Conservation (phyloP, 352 stramenopile species). For the Phytophthora ohioensis region DNA sequence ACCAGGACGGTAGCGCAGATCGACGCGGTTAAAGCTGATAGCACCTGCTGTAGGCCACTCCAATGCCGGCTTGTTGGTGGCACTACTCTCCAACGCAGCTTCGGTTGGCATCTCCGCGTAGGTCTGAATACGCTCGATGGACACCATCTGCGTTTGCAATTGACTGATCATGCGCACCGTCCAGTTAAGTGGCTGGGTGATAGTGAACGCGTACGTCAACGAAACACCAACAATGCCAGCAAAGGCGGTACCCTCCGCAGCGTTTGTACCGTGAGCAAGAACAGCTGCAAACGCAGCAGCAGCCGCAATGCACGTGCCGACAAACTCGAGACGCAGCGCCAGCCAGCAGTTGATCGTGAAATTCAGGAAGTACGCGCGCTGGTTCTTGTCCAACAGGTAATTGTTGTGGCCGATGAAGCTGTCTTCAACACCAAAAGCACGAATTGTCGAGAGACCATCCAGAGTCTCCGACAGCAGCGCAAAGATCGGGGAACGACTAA, state of each 20-base stretch:
- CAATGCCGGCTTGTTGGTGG: slow-evolving; percentile 8
- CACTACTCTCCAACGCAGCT: slow-evolving; percentile 17
- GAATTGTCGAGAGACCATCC: slow-evolving; percentile 93
- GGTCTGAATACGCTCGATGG: slow-evolving; percentile 25
- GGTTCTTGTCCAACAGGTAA: slow-evolving; percentile 67
- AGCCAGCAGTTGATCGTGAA: slow-evolving; percentile 81
- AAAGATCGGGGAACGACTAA: slow-evolving; percentile 92
- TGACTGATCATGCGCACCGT: slow-evolving; percentile 29
- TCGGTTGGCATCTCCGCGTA: slow-evolving; percentile 27
- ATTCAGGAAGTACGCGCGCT: slow-evolving; percentile 76
- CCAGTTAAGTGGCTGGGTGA: slow-evolving; percentile 23
- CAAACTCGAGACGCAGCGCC: slow-evolving; percentile 24
- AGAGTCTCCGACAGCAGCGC: slow-evolving; percentile 93
- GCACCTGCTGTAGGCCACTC: slow-evolving; percentile 52
- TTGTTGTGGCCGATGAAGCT: slow-evolving; percentile 27
- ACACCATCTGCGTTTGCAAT: slow-evolving; percentile 29
- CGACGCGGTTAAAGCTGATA: slow-evolving; percentile 53
- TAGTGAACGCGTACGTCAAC: slow-evolving; percentile 43
- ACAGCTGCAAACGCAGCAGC: slow-evolving; percentile 63
- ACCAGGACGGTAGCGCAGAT: slow-evolving; percentile 53
- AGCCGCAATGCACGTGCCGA: slow-evolving; percentile 58
- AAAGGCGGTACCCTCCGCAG: slow-evolving; percentile 33
- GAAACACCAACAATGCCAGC: slow-evolving; percentile 39
- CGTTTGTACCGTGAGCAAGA: slow-evolving; percentile 73
- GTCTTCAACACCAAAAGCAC: slow-evolving; percentile 55